Evolutionary conservation across 1,284 basidiomycete species (phyloP).

Genomic region (Apiotrichum gamsii): DNA sequence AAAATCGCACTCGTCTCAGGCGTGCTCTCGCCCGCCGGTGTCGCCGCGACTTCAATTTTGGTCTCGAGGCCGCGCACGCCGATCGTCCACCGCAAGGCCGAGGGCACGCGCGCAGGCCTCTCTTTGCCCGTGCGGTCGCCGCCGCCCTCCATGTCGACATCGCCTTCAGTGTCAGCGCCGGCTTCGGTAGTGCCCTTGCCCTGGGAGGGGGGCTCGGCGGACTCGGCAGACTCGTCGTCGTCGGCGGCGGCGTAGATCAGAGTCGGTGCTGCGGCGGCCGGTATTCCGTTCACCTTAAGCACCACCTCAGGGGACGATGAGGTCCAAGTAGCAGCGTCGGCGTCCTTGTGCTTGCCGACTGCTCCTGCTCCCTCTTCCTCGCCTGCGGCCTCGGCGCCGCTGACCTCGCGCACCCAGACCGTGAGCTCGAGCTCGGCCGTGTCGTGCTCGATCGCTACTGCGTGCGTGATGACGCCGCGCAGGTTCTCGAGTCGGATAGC

Average conservation of each 20-base stretch:
- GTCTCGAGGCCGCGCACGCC: slow-evolving; percentile 28
- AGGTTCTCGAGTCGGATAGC: slow-evolving; percentile 37
- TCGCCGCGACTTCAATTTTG: slow-evolving; percentile 37
- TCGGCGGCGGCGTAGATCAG: slow-evolving; percentile 6
- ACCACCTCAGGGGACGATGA: slow-evolving; percentile 23
- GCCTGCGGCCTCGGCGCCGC: too few species aligned
- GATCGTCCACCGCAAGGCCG: slow-evolving; percentile 35
- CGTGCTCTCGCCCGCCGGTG: slow-evolving; percentile 23
- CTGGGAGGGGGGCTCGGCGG: too few species aligned
- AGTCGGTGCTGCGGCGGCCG: slow-evolving; percentile 8
- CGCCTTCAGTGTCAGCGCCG: too few species aligned
- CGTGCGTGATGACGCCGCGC: slow-evolving; percentile 39
- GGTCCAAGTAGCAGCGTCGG: not conserved
- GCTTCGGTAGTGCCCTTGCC: too few species aligned
- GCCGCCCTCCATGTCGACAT: too few species aligned
- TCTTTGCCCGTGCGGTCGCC: too few species aligned
- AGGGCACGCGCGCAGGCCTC: too few species aligned
- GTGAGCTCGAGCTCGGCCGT: slow-evolving; percentile 39
- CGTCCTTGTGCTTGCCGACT: too few species aligned
- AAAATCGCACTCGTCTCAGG: slow-evolving; percentile 37
- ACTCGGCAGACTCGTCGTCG: too few species aligned
- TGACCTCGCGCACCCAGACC: slow-evolving; percentile 32
- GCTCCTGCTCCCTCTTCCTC: too few species aligned
- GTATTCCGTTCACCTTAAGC: slow-evolving; percentile 32
- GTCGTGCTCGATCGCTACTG: slow-evolving; percentile 28